Evolutionary conservation across 2,329 filamentous ascomycete species (phyloP), one percentile per base, ranked within the genome.

Genomic region (Sarocladium brachiariae): DNA sequence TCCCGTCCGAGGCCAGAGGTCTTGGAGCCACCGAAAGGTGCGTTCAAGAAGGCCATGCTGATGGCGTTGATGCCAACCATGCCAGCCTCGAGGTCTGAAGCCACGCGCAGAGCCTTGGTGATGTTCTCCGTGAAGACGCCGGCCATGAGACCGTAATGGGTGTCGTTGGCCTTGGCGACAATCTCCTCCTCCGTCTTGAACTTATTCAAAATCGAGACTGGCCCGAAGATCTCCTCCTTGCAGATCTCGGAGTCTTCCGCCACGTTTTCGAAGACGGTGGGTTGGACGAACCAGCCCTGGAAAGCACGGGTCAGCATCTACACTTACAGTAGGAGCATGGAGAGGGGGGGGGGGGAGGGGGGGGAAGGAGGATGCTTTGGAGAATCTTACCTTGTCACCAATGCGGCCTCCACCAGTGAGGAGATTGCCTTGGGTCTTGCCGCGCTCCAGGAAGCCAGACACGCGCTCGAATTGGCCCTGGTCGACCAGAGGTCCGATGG

Each of bases 61-160:
- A 70, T 60, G 41, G 65, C 68, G 56, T 87, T 87, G 61, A 87
- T 78, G 70, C 83, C 85, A 3, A 87, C 83, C 76, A 85, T 86
- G 25, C 84, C 84, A 11, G 80, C 76, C 63, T 87, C 81, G 41
- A 88, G 70, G 43, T 72, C 69, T 2, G 72, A 67, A 2, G 74
- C 70, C 2, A 80, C 65, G 1, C 76, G 71, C 60, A 80, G 76
- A 2, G 81, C 84, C 56, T 76, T 77, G 58, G 78, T 77, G 58
- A 87, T 78, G 60, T 87, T 77, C 57, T 78, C 70, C 0, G 79
- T 85, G 61, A 83, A 84, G 2, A 86, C 71, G 0, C 62, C 63
- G 2, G 71, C 70, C 56, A 75, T 66, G 1, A 71, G 60, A 1
- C 66, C 66, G 34, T 54, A 81, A 5, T 70, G 70, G 1, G 72